Conservation (phyloP, 1,284 basidiomycete genomes). For the Apiotrichum mycotoxinovorans region DNA sequence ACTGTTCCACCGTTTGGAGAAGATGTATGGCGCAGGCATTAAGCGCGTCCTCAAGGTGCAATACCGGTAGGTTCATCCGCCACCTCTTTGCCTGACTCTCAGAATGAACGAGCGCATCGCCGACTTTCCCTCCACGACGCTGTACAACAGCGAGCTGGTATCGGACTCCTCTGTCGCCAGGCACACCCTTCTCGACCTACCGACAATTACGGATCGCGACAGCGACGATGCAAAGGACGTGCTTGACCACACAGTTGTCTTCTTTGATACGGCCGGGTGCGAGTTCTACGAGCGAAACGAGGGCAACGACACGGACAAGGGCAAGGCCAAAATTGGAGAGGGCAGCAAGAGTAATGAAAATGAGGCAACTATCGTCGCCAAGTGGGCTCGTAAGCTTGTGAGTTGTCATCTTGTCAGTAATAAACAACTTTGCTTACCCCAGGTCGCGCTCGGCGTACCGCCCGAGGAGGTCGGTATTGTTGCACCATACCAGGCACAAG, state of each 20-base stretch:
- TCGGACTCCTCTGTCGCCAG: constrained; percentile 68
- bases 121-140: constrained; percentile 73
- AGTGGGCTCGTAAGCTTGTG: constrained; percentile 76
- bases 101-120: constrained; percentile 89
- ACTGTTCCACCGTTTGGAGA: constrained; percentile 84
- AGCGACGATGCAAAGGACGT: constrained; percentile 64
- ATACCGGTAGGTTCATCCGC: constrained; percentile 61
- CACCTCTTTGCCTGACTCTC: neutral
- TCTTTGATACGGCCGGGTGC: constrained; percentile 90
- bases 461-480: constrained; percentile 81
- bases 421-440: constrained; percentile 2
- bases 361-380: constrained; percentile 77
- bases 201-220: constrained; percentile 53
- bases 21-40: constrained; percentile 75
- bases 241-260: constrained; percentile 73
- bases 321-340: constrained; percentile 56
- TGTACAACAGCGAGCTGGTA: constrained; percentile 71
- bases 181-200: constrained; percentile 69
- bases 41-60: constrained; percentile 84
- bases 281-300: constrained; percentile 76
- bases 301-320: constrained; percentile 46
- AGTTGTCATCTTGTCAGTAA: constrained; percentile 28
- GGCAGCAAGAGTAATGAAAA: constrained; percentile 90
- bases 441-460: constrained; percentile 68
- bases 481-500: constrained; percentile 93